Evolutionary conservation across 176 grass and related monocot genomes (phyloP), one percentile per base, ranked within the genome.

Genomic region (Oryza glaberrima): DNA sequence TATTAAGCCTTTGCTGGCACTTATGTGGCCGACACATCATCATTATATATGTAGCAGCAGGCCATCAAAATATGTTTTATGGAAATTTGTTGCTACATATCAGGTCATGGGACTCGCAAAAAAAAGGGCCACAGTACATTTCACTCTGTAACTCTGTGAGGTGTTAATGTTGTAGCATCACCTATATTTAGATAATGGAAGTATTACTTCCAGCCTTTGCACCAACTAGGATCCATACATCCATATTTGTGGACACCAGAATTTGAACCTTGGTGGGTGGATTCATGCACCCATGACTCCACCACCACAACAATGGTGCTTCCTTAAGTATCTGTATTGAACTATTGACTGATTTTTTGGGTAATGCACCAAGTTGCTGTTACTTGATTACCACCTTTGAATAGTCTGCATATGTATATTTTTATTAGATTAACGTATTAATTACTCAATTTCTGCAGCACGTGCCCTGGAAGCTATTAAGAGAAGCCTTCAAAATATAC

Each of bases 381-480:
- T 78, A 78, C 46, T 75, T 54, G 30, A 10, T 71, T 44, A 69
- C 12, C 54, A 84, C 11, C 19, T 38, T 77, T 41, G 66, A 56
- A 56, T 15, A 49, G 45, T 45, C 22, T 85, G 25, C 9, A 83
- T 16, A 16, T 48, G 12, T 70, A 48, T 45, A 22, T 13, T 23
- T 64, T 51, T 40, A 35, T 90, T 70, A 81, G 19, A 66, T 74
- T 70, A 60, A 49, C 19, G 15, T 71, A 41, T 52, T 81, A 40
- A 75, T 77, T 78, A 76, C 11, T 70, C 47, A 38, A 67, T 78
- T 69, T 93, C 81, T 80, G 41, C 83, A 98, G 96, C 72, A 80
- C 92, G 78, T 78, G 81, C 85, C 28, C 67, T 98, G 63, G 87
- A 88, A 66, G 82, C 69, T 69, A 88, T 98, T 43, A 98, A 89